Evolutionary conservation across 805 yeast genomes (phyloP), one percentile per base, ranked within the genome.

Genomic region (Suhomyces sp.): DNA sequence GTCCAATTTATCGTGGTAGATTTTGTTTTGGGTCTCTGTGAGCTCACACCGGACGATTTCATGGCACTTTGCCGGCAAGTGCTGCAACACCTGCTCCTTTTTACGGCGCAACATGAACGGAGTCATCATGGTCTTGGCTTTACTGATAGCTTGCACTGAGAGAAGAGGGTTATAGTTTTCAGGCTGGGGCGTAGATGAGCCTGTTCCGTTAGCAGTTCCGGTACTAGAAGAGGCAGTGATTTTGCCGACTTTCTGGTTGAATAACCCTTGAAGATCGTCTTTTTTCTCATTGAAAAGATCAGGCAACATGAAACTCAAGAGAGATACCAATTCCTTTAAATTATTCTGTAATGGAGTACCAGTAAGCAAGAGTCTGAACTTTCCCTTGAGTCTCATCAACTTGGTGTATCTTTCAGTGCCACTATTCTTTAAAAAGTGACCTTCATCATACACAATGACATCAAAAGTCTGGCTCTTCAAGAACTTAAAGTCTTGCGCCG

Each of bases 291-390:
- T 83, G 68, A 94, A 94, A 33, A 90, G 74, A 15, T 78, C 71
- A 0, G 99, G 99, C 64, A 94, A 74, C 71, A 94, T 94, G 65
- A 94, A 94, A 42, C 96, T 91, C 54, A 94, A 77, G 54, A 94
- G 74, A 1, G 98, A 91, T 61, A 94, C 91, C 54, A 94, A 78
- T 66, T 94, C 99, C 64, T 85, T 83, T 63, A 94, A 74, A 66
- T 94, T 94, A 66, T 94, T 94, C 67, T 94, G 99, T 55, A 94
- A 74, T 6, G 99, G 99, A 0, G 99, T 94, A 68, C 99, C 99
- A 1, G 99, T 94, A 54, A 94, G 78, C 46, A 94, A 71, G 31
- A 94, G 73, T 61, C 99, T 79, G 72, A 93, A 94, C n/a, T 81
- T 79, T 0, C 94, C 97, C 54, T 79, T 80, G 50, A 94, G 74